phyloP scores from a whole-genome alignment of 805 yeast genomes.

The Candida silvicultrix region DNA sequence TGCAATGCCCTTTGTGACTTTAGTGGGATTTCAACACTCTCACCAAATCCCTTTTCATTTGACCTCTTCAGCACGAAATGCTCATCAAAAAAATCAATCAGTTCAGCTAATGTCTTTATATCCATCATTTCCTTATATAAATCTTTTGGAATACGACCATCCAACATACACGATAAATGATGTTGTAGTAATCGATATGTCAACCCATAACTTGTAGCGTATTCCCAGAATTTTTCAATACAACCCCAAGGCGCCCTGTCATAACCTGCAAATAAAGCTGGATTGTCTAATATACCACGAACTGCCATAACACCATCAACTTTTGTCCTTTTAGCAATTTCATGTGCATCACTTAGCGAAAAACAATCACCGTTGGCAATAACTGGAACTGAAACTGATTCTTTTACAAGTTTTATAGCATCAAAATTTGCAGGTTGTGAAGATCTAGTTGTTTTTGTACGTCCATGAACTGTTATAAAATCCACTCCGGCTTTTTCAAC shows the following conservation, averaged over 20 bases:
- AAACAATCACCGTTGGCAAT: slow-evolving; percentile 99
- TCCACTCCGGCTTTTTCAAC: slow-evolving; percentile 90
- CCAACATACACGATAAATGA: slow-evolving; percentile 84
- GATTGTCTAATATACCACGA: slow-evolving; percentile 79
- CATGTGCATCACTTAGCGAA: slow-evolving; percentile 51
- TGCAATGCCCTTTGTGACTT: slow-evolving; percentile 22
- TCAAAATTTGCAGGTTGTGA: slow-evolving; percentile 78
- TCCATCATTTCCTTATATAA: slow-evolving; percentile 61
- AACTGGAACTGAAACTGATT: slow-evolving; percentile 56
- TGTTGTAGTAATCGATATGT: slow-evolving; percentile 84
- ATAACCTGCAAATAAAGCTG: slow-evolving; percentile 78
- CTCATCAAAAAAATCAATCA: slow-evolving; percentile 79
- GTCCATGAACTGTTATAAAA: slow-evolving; percentile 90
- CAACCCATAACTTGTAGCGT: slow-evolving; percentile 71
- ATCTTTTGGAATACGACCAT: slow-evolving; percentile 38
- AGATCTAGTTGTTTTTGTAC: slow-evolving; percentile 80
- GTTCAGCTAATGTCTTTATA: slow-evolving; percentile 46
- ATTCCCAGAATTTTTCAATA: slow-evolving; percentile 76
- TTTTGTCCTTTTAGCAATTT: slow-evolving; percentile 59
- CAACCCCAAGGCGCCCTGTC: slow-evolving; percentile 85
- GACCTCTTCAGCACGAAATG: slow-evolving; percentile 60
- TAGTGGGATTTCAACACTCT: slow-evolving; percentile 38
- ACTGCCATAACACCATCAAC: slow-evolving; percentile 96
- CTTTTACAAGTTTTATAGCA: slow-evolving; percentile 64
- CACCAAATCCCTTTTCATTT: slow-evolving; percentile 68